A percentile compares a stretch with the other conserved stretches of the same genome.
phyloP scores from a whole-genome alignment of 2,329 filamentous ascomycete species.

The Pseudodiploospora longispora region DNA sequence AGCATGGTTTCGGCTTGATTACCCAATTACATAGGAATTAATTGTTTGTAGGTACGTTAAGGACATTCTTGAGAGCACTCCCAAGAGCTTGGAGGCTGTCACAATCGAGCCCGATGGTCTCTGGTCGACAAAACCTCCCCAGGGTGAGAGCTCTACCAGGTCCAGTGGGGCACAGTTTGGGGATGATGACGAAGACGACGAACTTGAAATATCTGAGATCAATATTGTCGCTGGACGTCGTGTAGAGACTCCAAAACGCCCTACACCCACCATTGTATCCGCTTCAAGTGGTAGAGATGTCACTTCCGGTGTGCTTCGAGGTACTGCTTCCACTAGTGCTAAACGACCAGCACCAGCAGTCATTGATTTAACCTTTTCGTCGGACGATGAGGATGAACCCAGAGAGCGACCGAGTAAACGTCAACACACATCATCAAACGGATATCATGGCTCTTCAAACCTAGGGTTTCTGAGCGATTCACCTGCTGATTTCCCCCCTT shows the following conservation, averaged over 20 bases:
- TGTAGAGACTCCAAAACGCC: conserved; percentile 28
- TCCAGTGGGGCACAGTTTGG: conserved; percentile 19
- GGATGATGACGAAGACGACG: conserved; percentile 38
- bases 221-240: conserved; percentile 25
- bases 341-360: conserved; percentile 46
- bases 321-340: conserved; percentile 26
- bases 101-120: conserved; percentile 80
- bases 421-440: conserved; percentile 25
- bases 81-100: conserved; percentile 68
- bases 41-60: conserved; percentile 60
- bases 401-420: conserved; percentile 40
- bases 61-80: conserved; percentile 72
- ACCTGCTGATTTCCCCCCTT: conserved; percentile 1
- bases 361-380: conserved; percentile 51
- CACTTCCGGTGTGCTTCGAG: conserved; percentile 27
- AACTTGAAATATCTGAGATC: conserved; percentile 40
- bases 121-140: conserved; percentile 49
- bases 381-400: conserved; percentile 41
- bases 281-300: conserved; percentile 27
- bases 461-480: conserved; percentile 7
- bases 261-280: conserved; percentile 29
- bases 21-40: background rate
- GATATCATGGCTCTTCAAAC: conserved; percentile 11
- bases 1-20: conserved; percentile 21
- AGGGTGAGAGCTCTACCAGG: conserved; percentile 20